Conservation (phyloP, 1,284 basidiomycete species). For the Cutaneotrichosporon spelunceum region DNA sequence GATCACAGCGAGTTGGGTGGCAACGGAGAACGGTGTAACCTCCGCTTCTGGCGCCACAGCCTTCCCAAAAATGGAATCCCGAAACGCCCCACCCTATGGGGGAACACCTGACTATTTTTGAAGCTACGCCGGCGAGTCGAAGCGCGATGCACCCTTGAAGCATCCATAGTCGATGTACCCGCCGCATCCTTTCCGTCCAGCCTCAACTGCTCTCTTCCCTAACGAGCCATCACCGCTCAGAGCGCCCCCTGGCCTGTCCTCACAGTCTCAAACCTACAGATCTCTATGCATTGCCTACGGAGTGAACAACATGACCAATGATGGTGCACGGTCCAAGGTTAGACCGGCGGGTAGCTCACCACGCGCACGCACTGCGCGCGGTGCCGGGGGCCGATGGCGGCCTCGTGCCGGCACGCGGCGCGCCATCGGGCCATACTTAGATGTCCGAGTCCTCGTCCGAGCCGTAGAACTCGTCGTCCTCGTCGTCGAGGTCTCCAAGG, state of each 20-base stretch:
- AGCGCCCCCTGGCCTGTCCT: too few relatives aligned
- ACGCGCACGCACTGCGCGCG: not conserved
- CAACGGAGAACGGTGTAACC: not conserved
- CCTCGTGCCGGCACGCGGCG: slow-evolving; percentile 6
- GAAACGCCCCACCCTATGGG: slow-evolving; percentile 9
- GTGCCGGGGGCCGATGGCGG: slow-evolving; percentile 2
- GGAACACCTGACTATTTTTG: too few relatives aligned
- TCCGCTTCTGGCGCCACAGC: not conserved
- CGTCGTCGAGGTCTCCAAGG: slow-evolving; percentile 64
- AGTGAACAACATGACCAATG: slow-evolving; percentile 9
- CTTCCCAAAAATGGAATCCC: not conserved
- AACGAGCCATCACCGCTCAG: not conserved
- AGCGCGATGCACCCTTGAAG: not conserved
- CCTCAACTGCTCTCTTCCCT: too few relatives aligned
- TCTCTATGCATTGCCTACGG: slow-evolving; percentile 8
- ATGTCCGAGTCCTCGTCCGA: slow-evolving; percentile 48
- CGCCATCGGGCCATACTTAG: slow-evolving; percentile 7
- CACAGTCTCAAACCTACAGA: not conserved
- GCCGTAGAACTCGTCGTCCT: slow-evolving; percentile 54
- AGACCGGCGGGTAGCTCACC: slow-evolving; percentile 4
- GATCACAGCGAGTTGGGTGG: not conserved
- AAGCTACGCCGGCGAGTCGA: not conserved
- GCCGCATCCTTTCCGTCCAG: too few relatives aligned
- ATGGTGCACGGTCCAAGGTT: not conserved
- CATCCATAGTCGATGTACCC: too few relatives aligned